Base-by-base conservation (phyloP, 768 basidiomycete species). In the Cubamyces lactineus region DNA sequence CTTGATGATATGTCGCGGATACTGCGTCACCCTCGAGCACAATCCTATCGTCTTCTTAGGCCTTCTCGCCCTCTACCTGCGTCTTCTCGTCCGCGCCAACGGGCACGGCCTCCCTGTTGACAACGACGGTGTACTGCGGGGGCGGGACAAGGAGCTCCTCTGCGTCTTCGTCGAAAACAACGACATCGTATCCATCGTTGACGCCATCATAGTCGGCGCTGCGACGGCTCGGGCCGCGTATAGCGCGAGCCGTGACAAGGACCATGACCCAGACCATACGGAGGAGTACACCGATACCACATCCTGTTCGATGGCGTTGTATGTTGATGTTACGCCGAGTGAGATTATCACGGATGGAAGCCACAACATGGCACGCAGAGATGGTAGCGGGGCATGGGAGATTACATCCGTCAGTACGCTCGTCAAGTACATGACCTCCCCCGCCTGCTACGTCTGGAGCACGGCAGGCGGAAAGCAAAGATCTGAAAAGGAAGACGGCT, bases 261-360 rank as follows among this genome's bases (percentile, higher is more conserved):
- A 80, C 71, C 66, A 92, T 69, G 65, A 93, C 91, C 82, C 83
- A 93, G 71, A 91, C 68, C 87, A 93, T 91, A 71, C 92, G 81
- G 59, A 93, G 73, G 24, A 94, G 81, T 46, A 92, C 91, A 57
- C 92, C 92, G 54, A 92, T 83, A 53, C 91, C 91, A 68, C 89
- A 92, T n/a, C 91, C 90, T 91, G 65, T 34, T 12, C 12, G 34
- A 23, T 4, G 34, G 11, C 5, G 34, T 34, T 34, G 34, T 11
- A 11, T 34, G 28, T 6, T 11, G 34, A 34, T 34, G 5, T 34
- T 34, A 9, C 34, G 11, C 34, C 4, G 34, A 11, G 34, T 34
- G 34, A 34, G 5, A 34, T 34, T 4, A 34, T 34, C 34, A 34
- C 16, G 56, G 42, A 17, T 43, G 42, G 17, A 11, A 16, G 16